These are phyloP conservation scores for Grosmannia serpens DNA, from an alignment of 2,329 filamentous ascomycete species.

Conservation along the genomic window DNA sequence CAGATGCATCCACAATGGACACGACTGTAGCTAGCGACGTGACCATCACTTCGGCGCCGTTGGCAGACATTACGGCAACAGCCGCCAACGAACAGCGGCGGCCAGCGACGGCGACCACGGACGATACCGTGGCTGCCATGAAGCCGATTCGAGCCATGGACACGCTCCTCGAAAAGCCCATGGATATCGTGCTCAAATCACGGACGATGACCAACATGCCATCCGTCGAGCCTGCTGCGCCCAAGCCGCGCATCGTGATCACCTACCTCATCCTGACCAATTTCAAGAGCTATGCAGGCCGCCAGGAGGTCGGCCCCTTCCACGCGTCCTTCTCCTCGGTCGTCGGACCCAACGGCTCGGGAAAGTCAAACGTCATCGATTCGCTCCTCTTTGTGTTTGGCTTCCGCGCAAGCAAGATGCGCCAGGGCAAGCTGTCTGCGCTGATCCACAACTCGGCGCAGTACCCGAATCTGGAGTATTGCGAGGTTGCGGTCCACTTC, in stretches of 20 bases:
- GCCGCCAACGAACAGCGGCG: conserved; percentile 41
- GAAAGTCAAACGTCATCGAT: conserved; percentile 98
- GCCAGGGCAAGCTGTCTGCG: conserved; percentile 95
- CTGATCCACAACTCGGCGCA: conserved; percentile 94
- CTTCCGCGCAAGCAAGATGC: conserved; percentile 97
- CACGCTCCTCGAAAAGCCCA: conserved; percentile 72
- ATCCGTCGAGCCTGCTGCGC: conserved; percentile 58
- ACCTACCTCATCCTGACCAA: conserved; percentile 87
- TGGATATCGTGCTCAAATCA: conserved; percentile 88
- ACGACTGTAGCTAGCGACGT: background rate
- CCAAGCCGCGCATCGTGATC: conserved; percentile 83
- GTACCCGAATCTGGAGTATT: conserved; percentile 73
- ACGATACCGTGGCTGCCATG: conserved; percentile 39
- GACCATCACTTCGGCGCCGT: conserved; percentile 30
- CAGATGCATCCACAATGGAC: background rate
- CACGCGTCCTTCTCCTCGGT: conserved; percentile 96
- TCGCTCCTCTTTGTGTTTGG: conserved; percentile 98
- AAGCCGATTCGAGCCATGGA: conserved; percentile 68
- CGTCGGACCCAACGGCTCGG: conserved; percentile 93
- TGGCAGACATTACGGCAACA: conserved; percentile 62
- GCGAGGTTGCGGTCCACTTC: conserved; percentile 95
- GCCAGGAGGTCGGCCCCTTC: conserved; percentile 92
- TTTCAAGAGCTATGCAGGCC: conserved; percentile 97
- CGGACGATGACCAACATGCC: conserved; percentile 55
- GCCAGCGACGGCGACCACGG: conserved; percentile 35